Conservation (phyloP, 2,329 filamentous ascomycete species). For the Aspergillus neotritici region DNA sequence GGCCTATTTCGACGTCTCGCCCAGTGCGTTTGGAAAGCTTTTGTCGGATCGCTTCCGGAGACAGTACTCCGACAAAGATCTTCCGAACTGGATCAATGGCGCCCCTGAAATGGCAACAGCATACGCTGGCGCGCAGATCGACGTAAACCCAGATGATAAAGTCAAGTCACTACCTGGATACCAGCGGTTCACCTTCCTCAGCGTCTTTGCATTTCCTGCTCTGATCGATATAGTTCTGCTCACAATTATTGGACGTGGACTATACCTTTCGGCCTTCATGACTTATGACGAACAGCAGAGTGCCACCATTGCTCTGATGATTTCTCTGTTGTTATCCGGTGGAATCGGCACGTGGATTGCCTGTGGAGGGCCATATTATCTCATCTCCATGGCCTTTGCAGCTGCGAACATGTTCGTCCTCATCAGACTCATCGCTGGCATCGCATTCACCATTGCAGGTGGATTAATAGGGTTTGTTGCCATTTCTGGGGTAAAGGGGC, state of each 20-base stretch:
- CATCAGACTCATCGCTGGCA: conserved; percentile 48
- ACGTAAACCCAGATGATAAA: conserved; percentile 46
- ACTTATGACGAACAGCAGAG: conserved; percentile 43
- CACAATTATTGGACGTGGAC: conserved; percentile 54
- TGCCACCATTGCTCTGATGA: conserved; percentile 55
- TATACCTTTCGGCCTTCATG: conserved; percentile 59
- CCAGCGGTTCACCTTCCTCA: conserved; percentile 52
- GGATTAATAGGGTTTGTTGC: conserved; percentile 50
- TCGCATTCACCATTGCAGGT: conserved; percentile 48
- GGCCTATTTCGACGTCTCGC: conserved; percentile 54
- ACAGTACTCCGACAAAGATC: conserved; percentile 44
- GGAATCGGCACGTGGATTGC: conserved; percentile 60
- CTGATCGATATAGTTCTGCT: conserved; percentile 57
- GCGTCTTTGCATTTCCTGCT: conserved; percentile 59
- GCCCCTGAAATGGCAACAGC: conserved; percentile 46
- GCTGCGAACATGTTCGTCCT: conserved; percentile 53
- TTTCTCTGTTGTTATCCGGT: conserved; percentile 54
- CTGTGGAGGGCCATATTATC: conserved; percentile 58
- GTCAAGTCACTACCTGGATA: conserved; percentile 42
- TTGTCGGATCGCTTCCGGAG: conserved; percentile 39
- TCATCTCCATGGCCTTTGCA: conserved; percentile 52
- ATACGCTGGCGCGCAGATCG: conserved; percentile 49
- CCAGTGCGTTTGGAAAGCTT: conserved; percentile 44
- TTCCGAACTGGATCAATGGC: conserved; percentile 48
- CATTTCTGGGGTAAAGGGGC: conserved; percentile 44